Conservation (phyloP, 176 grass and related monocot species). For the Musa troglodytarum region DNA sequence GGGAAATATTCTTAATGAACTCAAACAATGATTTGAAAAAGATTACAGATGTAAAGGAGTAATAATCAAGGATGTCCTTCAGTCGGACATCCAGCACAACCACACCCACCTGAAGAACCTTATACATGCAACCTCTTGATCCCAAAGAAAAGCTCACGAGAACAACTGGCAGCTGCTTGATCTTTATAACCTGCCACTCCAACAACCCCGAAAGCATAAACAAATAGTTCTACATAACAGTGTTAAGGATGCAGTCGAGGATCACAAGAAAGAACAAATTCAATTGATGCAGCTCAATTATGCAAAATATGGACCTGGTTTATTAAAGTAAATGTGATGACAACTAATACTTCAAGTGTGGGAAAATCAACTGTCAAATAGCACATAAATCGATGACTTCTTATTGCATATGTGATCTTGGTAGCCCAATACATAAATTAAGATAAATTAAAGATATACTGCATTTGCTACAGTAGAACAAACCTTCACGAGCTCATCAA, state of each 20-base stretch:
- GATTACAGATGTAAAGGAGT: neutral
- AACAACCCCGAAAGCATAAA: slow-evolving; percentile 18
- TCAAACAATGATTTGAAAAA: neutral
- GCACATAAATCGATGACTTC: neutral
- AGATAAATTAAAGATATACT: neutral
- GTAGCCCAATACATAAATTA: neutral
- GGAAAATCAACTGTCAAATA: neutral
- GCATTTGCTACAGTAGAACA: slow-evolving; percentile 2
- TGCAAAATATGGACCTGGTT: neutral
- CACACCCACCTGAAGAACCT: slow-evolving; percentile 67
- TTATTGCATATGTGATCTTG: neutral
- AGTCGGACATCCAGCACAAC: neutral
- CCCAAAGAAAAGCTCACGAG: slow-evolving; percentile 75
- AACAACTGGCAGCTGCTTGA: slow-evolving; percentile 52
- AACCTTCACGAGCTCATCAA: slow-evolving; percentile 69
- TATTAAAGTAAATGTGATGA: neutral
- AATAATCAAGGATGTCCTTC: neutral
- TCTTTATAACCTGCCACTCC: slow-evolving; percentile 63
- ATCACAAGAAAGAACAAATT: neutral
- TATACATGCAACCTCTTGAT: slow-evolving; percentile 78
- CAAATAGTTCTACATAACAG: neutral
- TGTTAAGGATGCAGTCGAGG: neutral
- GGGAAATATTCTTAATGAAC: too few relatives aligned
- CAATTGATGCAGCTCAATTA: neutral
- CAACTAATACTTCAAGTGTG: neutral